Percentiles rank a stretch among this genome's conserved stretches.
Evolutionary conservation across 2,329 filamentous ascomycete genomes (phyloP).

Genomic region (Aureobasidium mangrovei): DNA sequence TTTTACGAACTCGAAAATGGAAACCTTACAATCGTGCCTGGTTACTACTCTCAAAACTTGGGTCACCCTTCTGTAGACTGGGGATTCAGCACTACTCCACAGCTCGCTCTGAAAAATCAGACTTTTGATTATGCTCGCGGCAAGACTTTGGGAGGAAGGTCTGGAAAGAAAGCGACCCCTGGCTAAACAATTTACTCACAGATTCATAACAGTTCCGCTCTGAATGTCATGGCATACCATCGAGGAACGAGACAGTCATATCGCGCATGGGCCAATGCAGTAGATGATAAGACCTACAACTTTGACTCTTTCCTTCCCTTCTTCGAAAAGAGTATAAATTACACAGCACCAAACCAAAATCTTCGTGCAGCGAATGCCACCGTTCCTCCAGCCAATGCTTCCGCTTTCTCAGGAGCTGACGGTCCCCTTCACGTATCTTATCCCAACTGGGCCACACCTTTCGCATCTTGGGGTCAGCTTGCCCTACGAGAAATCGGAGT

Average conservation of each 20-base stretch:
- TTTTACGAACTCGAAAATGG: constrained; percentile 19
- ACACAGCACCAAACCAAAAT: constrained; percentile 19
- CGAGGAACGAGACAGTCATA: constrained; percentile 25
- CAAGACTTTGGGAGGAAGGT: constrained; percentile 22
- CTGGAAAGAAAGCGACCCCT: neutral
- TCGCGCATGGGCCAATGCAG: constrained; percentile 30
- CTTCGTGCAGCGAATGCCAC: constrained; percentile 21
- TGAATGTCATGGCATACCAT: constrained; percentile 23
- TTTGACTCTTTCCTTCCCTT: constrained; percentile 23
- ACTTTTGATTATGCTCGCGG: constrained; percentile 22
- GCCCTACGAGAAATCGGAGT: constrained; percentile 25
- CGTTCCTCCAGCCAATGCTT: constrained; percentile 18
- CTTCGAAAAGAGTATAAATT: constrained; percentile 18
- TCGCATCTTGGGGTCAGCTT: constrained; percentile 24
- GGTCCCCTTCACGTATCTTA: constrained; percentile 27
- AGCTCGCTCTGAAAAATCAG: neutral
- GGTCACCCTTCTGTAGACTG: constrained; percentile 23
- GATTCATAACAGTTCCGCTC: constrained; percentile 18
- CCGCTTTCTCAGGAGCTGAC: constrained; percentile 17
- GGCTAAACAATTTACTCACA: neutral
- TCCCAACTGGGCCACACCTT: constrained; percentile 22
- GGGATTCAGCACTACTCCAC: constrained; percentile 21
- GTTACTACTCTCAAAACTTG: neutral
- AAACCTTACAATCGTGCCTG: constrained; percentile 9
- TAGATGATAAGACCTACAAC: constrained; percentile 27